These are phyloP conservation scores for Corinectria fuckeliana DNA, from an alignment of 2,329 filamentous ascomycete species.

Conservation along the genomic window DNA sequence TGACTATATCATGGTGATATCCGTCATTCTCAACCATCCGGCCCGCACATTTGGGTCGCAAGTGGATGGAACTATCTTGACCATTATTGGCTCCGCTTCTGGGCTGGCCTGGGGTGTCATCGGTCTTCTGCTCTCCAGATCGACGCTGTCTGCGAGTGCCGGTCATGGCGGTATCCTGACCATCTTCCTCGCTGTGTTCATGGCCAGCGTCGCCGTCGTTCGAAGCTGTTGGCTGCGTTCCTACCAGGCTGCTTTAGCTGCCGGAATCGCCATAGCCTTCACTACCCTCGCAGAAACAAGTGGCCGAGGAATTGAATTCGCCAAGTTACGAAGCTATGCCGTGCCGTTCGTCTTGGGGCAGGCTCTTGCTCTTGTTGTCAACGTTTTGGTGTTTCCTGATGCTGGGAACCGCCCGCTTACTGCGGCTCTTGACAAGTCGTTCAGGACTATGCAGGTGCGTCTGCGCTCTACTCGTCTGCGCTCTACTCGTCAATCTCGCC, in stretches of 20 bases:
- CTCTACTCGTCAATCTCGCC: too few relatives aligned
- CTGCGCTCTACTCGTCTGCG: not conserved
- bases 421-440: slow-evolving; percentile 53
- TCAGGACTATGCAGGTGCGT: slow-evolving; percentile 54
- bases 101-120: slow-evolving; percentile 63
- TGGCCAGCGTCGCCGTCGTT: slow-evolving; percentile 57
- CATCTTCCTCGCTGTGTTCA: slow-evolving; percentile 60
- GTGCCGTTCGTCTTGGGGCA: slow-evolving; percentile 64
- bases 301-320: slow-evolving; percentile 51
- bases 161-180: slow-evolving; percentile 64
- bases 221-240: slow-evolving; percentile 62
- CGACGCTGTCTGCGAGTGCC: slow-evolving; percentile 50
- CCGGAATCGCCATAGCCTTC: slow-evolving; percentile 62
- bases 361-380: slow-evolving; percentile 57
- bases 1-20: slow-evolving; percentile 62
- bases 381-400: slow-evolving; percentile 58
- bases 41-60: slow-evolving; percentile 63
- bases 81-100: slow-evolving; percentile 58
- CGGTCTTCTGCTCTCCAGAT: slow-evolving; percentile 60
- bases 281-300: slow-evolving; percentile 59
- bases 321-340: slow-evolving; percentile 58
- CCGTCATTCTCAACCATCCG: slow-evolving; percentile 64
- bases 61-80: slow-evolving; percentile 60
- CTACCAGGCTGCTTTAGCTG: slow-evolving; percentile 61
- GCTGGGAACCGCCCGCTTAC: slow-evolving; percentile 62